Evolutionary conservation across 1,284 basidiomycete species (phyloP), one percentile per base, ranked within the genome.

Genomic region (Cutaneotrichosporon daszewskae): DNA sequence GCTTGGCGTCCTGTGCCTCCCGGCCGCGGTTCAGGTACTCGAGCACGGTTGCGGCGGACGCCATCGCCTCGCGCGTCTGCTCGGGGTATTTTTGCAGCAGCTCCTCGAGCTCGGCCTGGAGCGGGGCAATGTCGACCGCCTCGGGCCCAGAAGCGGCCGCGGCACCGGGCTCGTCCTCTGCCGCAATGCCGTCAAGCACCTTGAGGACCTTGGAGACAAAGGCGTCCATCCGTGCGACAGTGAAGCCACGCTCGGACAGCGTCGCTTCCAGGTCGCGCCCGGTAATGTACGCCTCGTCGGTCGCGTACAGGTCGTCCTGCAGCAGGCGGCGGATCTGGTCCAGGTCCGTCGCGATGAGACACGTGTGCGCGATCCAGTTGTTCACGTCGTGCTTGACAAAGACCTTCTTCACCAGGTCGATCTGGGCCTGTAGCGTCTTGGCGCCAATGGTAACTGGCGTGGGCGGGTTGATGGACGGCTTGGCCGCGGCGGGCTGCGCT

Each of bases 331-430:
- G 59, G 27, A 57, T 58, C 28, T 60, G 54, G 43, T 67, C 62
- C 25, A 69, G 57, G 26, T 64, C 61, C 5, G 57, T 57, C 3
- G 65, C 60, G 34, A 69, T 61, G n/a, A 67, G 50, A 43, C 64
- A 67, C n/a, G 61, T 55, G 45, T 69, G 66, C 18, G 61, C 62
- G 33, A 69, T 65, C 66, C 66, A 69, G 43, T 69, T 65, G 40
- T 44, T 47, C 22, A 39, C 26, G 22, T 65, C 64, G 38, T 64
- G 60, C 42, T 65, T 65, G 43, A 50, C 40, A 22, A 67, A 59
- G 3, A 57, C 55, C 19, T 55, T 54, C 4, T 52, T 51, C 16
- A 66, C 58, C 10, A 67, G 51, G 26, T 50, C 41, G 32, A 66
- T 54, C 38, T 60, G 62, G 8, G 53, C 45, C 16, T 46, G 50